These are phyloP conservation scores for Emiliania huxleyi DNA, from an alignment of 78 protist genomes.

Conservation along the genomic window DNA sequence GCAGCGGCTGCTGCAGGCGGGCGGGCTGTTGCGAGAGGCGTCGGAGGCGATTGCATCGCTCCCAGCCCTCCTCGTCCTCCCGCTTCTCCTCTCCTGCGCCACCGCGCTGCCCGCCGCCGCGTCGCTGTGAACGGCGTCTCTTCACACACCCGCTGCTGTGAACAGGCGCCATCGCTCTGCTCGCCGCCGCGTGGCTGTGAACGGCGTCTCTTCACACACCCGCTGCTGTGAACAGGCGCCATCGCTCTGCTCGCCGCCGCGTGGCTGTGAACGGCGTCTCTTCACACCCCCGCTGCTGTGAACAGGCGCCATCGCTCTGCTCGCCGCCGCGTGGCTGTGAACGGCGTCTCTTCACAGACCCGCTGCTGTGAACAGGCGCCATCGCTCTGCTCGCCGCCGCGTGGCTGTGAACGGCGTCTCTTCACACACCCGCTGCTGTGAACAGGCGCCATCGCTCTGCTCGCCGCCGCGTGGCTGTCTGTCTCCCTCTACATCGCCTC, in stretches of 20 bases:
- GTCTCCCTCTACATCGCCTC: not conserved
- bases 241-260: too few relatives aligned
- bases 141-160: too few relatives aligned
- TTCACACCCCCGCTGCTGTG: too few relatives aligned
- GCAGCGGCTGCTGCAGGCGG: not conserved
- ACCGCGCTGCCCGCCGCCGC: not conserved
- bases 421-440: too few relatives aligned
- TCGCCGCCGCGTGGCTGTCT: not conserved
- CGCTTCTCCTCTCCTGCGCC: not conserved
- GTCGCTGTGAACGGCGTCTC: too few relatives aligned
- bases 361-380: not conserved
- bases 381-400: too few relatives aligned
- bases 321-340: too few relatives aligned
- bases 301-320: too few relatives aligned
- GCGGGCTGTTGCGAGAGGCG: conserved; percentile 5
- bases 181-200: too few relatives aligned
- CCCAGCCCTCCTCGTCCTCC: not conserved
- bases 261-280: too few relatives aligned
- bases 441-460: not conserved
- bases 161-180: too few relatives aligned
- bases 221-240: not conserved
- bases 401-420: too few relatives aligned
- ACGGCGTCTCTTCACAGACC: not conserved
- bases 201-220: not conserved
- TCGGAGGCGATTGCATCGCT: not conserved